Base-by-base conservation (phyloP, 2,329 filamentous ascomycete genomes). In the Endocalyx cinctus region DNA sequence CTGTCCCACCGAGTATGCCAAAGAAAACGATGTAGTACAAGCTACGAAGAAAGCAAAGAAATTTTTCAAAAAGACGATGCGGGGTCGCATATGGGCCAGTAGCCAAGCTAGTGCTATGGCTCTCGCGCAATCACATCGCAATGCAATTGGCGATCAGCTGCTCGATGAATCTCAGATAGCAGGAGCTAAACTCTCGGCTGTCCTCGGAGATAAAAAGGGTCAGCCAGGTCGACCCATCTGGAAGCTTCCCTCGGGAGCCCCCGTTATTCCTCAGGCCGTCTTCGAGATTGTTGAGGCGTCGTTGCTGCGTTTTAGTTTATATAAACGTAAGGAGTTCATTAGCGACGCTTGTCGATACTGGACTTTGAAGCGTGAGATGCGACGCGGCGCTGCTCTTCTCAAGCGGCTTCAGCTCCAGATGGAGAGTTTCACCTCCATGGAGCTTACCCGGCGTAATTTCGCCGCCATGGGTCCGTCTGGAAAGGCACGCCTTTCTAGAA, bases 351-450 rank as follows among this genome's bases (percentile, higher is more conserved):
- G 90, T 64, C 88, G 87, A 48, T 98, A 97, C 62, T 98, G 92
- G 92, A 97, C 92, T 0, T 63, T 98, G 43, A 98, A 98, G 65
- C 79, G 92, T 35, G 92, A 98, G 59, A 86, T 90, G 41, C 80
- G 92, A 20, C 77, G 92, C 38, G 92, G 92, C 29, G 92, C 92
- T 18, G 87, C 92, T 4, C 70, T 98, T 35, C 73, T 98, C 39
- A 97, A 97, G 63, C 80, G 92, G 22, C 71, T 98, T 14, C 92
- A 98, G 58, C 66, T 97, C 37, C 89, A 96, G 59, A 84, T 96
- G 73, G 90, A 97, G 59, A 87, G 87, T 0, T 98, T 97, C 59
- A 90, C 90, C 6, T 95, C 88, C 0, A 95, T 96, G 84, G 92
- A 98, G 62, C 82, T 98, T 45, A 96, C 92, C 3, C 77, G 92